These are phyloP conservation scores for Hypoxylon perforatum DNA, from an alignment of 495 filamentous ascomycete species.

Conservation along the genomic window DNA sequence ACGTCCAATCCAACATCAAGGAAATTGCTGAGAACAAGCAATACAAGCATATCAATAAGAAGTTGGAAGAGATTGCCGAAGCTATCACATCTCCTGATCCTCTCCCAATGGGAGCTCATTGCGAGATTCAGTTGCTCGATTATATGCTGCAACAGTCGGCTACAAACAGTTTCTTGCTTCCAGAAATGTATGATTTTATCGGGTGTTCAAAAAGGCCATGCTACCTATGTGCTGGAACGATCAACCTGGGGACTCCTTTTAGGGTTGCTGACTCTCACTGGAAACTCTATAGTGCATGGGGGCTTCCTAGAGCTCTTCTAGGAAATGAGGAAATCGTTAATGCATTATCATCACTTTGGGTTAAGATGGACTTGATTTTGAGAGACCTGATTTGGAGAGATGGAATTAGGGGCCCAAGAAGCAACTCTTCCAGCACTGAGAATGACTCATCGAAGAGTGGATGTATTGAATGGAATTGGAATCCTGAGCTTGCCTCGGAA, in stretches of 20 bases:
- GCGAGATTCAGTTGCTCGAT: neutral
- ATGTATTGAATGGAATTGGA: neutral
- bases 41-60: neutral
- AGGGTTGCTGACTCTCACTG: neutral
- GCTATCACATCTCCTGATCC: neutral
- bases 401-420: neutral
- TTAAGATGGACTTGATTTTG: conserved; percentile 1
- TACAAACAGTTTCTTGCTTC: neutral
- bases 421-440: neutral
- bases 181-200: conserved; percentile 3
- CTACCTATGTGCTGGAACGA: conserved; percentile 6
- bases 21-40: neutral
- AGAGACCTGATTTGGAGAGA: too few relatives aligned
- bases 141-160: neutral
- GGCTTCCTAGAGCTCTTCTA: neutral
- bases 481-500: neutral
- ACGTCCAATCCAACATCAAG: neutral
- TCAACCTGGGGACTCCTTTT: neutral
- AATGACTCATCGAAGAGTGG: neutral
- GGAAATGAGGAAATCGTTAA: neutral
- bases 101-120: neutral
- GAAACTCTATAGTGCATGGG: conserved; percentile 1
- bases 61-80: neutral
- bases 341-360: neutral
- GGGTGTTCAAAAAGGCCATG: conserved; percentile 1